Evolutionary conservation across 805 yeast species (phyloP), one percentile per base, ranked within the genome.

Genomic region (Ogataea wickerhamii): DNA sequence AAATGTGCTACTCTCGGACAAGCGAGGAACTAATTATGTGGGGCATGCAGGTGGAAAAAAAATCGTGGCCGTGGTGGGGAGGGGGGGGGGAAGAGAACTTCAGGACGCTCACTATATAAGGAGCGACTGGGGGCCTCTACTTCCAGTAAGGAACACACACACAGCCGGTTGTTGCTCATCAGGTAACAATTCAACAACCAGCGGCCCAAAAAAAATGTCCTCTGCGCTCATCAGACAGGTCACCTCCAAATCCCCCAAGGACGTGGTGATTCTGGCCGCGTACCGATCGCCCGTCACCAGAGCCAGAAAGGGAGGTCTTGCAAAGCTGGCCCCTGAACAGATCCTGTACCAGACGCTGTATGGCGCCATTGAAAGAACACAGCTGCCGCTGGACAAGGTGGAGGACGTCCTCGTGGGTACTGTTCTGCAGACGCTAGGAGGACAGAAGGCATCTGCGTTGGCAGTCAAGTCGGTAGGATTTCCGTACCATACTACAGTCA

Each of bases 331-430:
- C 40, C 69, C 70, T 3, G 69, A 63, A 31, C 64, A 64, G 37
- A 52, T 64, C 13, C 51, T 65, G 17, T 47, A 55, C 23, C 53
- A 53, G 25, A 59, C 61, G 3, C 46, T 65, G 6, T 47, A 50
- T 27, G 66, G 62, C 7, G 49, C 66, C 3, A 20, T 64, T 10
- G 50, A 49, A 8, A 50, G 46, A 24, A 36, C 59, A 6, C 21
- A 23, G 16, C 45, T 63, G 19, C 56, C 60, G 4, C 43, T 52
- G 18, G 43, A 36, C 13, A 43, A 49, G 18, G 57, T 66, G 18
- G 63, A 66, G 23, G 70, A 65, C 40, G 55, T 65, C 5, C 42
- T 63, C 18, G 61, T 64, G 11, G 70, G 70, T 7, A 53, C 67
- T 4, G 70, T 66, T 2, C 45, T 64, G 36, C 68, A 61, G 44